Percentiles rank a stretch among this genome's conserved stretches.
Evolutionary conservation across 2,329 filamentous ascomycete species (phyloP).

Genomic region (Arthrinium puccinioides): DNA sequence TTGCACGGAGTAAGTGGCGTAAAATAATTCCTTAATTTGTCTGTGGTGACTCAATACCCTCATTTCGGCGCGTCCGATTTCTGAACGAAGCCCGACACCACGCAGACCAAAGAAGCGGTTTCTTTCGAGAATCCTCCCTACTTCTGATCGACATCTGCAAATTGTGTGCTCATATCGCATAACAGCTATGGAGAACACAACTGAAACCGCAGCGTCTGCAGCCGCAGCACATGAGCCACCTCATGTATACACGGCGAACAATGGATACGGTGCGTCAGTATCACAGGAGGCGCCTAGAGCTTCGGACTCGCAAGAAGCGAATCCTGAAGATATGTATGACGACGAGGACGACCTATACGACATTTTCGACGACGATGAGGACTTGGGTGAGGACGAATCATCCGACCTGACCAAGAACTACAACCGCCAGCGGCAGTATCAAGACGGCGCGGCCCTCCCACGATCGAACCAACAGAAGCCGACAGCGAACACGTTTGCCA

Average conservation of each 20-base stretch:
- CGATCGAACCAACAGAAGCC: slow-evolving; percentile 75
- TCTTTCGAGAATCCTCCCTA: too few relatives aligned
- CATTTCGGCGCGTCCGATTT: too few relatives aligned
- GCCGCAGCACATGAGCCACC: slow-evolving; percentile 38
- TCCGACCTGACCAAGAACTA: slow-evolving; percentile 78
- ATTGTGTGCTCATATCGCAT: too few relatives aligned
- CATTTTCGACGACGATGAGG: slow-evolving; percentile 32
- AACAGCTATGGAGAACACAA: too few relatives aligned
- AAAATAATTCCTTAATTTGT: too few relatives aligned
- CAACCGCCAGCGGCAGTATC: slow-evolving; percentile 72
- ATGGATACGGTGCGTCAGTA: slow-evolving; percentile 34
- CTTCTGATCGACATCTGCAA: too few relatives aligned
- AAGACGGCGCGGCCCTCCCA: slow-evolving; percentile 49
- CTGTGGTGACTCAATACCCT: too few relatives aligned
- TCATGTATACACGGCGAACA: slow-evolving; percentile 34
- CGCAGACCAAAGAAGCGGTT: too few relatives aligned
- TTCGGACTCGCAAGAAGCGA: slow-evolving; percentile 7
- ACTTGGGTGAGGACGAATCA: slow-evolving; percentile 37
- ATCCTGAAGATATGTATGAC: slow-evolving; percentile 20
- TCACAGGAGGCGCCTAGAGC: slow-evolving; percentile 15
- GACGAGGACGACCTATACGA: slow-evolving; percentile 34
- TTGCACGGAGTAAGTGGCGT: too few relatives aligned
- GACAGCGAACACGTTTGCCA: slow-evolving; percentile 68
- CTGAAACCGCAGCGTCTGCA: slow-evolving; percentile 11
- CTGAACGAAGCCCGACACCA: too few relatives aligned